A percentile compares a stretch with the other conserved stretches of the same genome.
phyloP scores from a whole-genome alignment of 129 eudicot species.

The Flaveria brownii region DNA sequence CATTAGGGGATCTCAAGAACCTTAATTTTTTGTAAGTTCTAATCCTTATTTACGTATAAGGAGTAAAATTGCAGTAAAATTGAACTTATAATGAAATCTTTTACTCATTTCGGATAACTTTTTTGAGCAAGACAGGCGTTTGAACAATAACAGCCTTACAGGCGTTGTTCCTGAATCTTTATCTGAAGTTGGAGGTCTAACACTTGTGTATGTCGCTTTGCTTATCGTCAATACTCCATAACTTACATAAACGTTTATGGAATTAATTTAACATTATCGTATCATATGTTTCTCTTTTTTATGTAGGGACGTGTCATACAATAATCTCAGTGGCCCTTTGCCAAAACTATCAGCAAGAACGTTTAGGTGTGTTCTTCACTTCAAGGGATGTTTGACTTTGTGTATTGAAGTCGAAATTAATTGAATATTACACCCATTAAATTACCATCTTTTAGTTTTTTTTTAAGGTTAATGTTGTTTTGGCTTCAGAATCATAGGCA shows the following conservation, averaged over 20 bases:
- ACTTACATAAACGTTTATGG: constrained; percentile 4
- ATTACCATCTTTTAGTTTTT: not conserved
- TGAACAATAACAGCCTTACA: constrained; percentile 88
- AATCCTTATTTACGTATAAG: constrained; percentile 7
- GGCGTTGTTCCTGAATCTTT: constrained; percentile 82
- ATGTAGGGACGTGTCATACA: constrained; percentile 37
- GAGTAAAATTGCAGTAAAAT: not conserved
- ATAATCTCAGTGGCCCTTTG: constrained; percentile 41
- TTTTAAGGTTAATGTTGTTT: constrained; percentile 16
- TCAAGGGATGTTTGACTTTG: not conserved
- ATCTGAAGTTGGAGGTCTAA: constrained; percentile 60
- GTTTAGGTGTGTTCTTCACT: constrained; percentile 32
- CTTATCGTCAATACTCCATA: constrained; percentile 10
- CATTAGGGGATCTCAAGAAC: constrained; percentile 67
- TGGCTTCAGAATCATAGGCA: constrained; percentile 68
- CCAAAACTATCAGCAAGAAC: constrained; percentile 43
- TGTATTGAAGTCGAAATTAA: not conserved
- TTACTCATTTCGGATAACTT: constrained; percentile 22
- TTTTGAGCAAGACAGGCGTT: constrained; percentile 75
- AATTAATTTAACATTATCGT: constrained; percentile 3
- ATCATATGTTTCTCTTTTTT: not conserved
- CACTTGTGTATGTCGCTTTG: constrained; percentile 67
- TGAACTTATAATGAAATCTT: not conserved
- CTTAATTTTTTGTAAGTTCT: constrained; percentile 83
- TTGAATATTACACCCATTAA: not conserved